Percentiles rank a stretch among this genome's conserved stretches.
phyloP scores from a whole-genome alignment of 257 asterid species.

The Fraxinus cuspidata region DNA sequence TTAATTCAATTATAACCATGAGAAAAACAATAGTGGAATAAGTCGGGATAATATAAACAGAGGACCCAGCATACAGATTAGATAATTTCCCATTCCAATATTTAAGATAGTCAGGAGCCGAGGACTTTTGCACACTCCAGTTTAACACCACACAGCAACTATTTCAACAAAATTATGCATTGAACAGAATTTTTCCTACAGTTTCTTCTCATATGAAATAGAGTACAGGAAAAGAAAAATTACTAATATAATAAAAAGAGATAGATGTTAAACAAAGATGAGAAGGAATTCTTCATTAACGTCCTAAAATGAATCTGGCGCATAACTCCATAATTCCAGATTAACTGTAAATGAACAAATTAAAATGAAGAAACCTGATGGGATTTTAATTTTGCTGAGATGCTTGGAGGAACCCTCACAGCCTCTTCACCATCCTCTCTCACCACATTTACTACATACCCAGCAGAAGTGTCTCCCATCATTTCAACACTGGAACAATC shows the following conservation, averaged over 20 bases:
- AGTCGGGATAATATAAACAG: constrained; percentile 3
- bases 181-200: constrained; percentile 5
- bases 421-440: constrained; percentile 98
- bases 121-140: background rate
- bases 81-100: constrained; percentile 22
- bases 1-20: constrained; percentile 3
- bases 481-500: constrained; percentile 64
- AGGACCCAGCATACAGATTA: background rate
- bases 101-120: constrained; percentile 13
- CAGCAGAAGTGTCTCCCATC: constrained; percentile 75
- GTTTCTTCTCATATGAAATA: constrained; percentile 17
- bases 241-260: background rate
- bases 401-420: constrained; percentile 93
- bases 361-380: constrained; percentile 71
- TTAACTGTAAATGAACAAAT: constrained; percentile 22
- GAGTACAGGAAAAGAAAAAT: constrained; percentile 3
- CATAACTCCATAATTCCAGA: constrained; percentile 18
- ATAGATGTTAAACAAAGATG: background rate
- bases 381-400: constrained; percentile 71
- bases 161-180: constrained; percentile 16
- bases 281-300: background rate
- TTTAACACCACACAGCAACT: constrained; percentile 1
- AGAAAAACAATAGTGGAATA: background rate
- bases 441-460: constrained; percentile 86
- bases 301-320: constrained; percentile 17